Percentiles rank a stretch among this genome's conserved stretches.
Evolutionary conservation across 192 early-diverging fungal genomes (phyloP).

Genomic region (Chytriomyces sp.): DNA sequence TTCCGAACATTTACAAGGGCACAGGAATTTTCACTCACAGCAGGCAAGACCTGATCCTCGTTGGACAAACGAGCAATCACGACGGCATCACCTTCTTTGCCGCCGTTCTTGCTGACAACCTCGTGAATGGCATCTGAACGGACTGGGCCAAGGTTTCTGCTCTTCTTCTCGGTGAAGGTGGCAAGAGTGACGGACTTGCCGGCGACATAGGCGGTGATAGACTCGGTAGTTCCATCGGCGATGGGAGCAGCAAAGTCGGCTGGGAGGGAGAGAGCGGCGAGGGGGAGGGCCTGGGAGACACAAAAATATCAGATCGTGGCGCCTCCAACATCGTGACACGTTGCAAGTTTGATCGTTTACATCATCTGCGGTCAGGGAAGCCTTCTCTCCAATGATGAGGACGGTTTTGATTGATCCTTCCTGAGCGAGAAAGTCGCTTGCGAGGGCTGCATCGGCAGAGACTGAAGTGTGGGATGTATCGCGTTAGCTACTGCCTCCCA

Average conservation of each 20-base stretch:
- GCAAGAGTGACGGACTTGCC: conserved; percentile 32
- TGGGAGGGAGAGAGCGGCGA: conserved; percentile 14
- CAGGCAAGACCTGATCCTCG: conserved; percentile 25
- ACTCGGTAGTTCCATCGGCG: conserved; percentile 18
- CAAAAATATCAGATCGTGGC: no score
- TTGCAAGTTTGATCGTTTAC: not conserved
- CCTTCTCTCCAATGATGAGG: conserved; percentile 22
- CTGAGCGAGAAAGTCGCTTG: not conserved
- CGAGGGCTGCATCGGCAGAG: not conserved
- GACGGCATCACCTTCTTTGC: conserved; percentile 21
- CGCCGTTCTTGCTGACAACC: conserved; percentile 26
- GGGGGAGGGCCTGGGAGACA: conserved; percentile 2
- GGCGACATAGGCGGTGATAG: conserved; percentile 8
- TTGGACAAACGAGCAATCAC: conserved; percentile 15
- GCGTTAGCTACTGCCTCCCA: no score
- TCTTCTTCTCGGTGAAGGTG: conserved; percentile 4
- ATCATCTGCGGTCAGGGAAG: conserved; percentile 4
- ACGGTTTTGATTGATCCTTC: conserved; percentile 14
- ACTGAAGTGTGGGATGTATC: no score
- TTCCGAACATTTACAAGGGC: not conserved
- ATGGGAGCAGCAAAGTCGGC: conserved; percentile 21
- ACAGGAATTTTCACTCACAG: conserved; percentile 28
- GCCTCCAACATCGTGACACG: no score
- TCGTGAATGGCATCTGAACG: conserved; percentile 49
- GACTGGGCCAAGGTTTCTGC: conserved; percentile 45